Evolutionary conservation across 768 basidiomycete species (phyloP), one percentile per base, ranked within the genome.

Genomic region (Tephrocybe sp.): DNA sequence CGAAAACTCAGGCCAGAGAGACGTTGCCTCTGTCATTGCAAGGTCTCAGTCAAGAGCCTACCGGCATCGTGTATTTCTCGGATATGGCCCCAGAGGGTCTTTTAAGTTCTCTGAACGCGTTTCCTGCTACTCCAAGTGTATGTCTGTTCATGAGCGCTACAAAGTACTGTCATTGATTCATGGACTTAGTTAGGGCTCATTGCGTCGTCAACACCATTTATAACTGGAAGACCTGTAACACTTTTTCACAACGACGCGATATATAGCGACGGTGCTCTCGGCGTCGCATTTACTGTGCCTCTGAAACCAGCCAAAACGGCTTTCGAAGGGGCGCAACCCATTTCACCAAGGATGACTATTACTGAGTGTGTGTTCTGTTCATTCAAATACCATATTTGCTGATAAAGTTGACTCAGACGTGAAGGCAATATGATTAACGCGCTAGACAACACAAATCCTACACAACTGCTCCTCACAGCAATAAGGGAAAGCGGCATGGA

Each of bases 121-220:
- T 85, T 50, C 71, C 77, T 0, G 46, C 56, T 14, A 72, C 82
- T 5, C 69, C 70, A 17, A 79, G 82, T 70, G 84, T 83, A 26
- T 45, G 76, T 67, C 11, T 34, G 36, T 17, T 40, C 33, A 43
- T 9, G 33, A 49, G 13, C 51, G n/a, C 20, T 42, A 22, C 32
- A 52, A 48, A 31, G 5, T 34, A 40, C 39, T 10, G 33, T n/a
- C 19, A 36, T 16, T n/a, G 33, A 55, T 31, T 5, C 42, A 39
- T 30, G 26, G 26, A 26, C 51, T 30, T 60, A 89, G 82, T 66
- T 89, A 46, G 87, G 88, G 4, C 72, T 91, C 16, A 65, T 86
- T 17, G 85, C 83, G 0, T 73, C 88, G 0, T 84, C 88, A 2
- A 92, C 90, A 2, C 88, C 89, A 0, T 92, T 92, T 62, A 68